A percentile compares a stretch with the other conserved stretches of the same genome.
These are phyloP conservation scores for Debaryomyces sp. DNA, from an alignment of 1,139 yeast genomes.

Conservation along the genomic window DNA sequence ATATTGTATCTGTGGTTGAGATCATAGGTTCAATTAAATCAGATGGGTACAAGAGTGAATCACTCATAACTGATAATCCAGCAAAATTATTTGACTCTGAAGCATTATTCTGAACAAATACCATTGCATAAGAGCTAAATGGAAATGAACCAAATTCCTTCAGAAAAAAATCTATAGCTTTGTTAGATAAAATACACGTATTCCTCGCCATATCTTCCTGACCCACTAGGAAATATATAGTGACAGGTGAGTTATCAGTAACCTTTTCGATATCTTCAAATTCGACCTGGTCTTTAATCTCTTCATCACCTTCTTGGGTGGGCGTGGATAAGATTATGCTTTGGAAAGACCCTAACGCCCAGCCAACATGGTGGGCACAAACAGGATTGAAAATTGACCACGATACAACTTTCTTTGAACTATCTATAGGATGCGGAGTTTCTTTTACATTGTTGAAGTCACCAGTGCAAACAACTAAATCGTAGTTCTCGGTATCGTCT, in stretches of 20 bases:
- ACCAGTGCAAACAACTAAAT: conserved; percentile 75
- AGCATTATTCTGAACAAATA: conserved; percentile 67
- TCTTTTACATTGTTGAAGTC: conserved; percentile 59
- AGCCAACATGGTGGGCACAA: conserved; percentile 94
- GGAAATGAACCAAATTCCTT: conserved; percentile 95
- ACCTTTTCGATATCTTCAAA: conserved; percentile 35
- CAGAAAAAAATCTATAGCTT: conserved; percentile 80
- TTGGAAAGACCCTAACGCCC: conserved; percentile 90
- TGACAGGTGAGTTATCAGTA: conserved; percentile 50
- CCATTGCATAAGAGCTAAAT: conserved; percentile 75
- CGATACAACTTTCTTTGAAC: conserved; percentile 71
- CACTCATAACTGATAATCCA: conserved; percentile 71
- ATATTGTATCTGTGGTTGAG: conserved; percentile 64
- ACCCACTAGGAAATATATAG: conserved; percentile 60
- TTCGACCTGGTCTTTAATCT: conserved; percentile 41
- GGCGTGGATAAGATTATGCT: conserved; percentile 51
- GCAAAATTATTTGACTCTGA: conserved; percentile 64
- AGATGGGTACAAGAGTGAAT: conserved; percentile 72
- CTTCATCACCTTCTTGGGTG: conserved; percentile 37
- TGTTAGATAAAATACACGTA: conserved; percentile 73
- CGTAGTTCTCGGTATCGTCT: conserved; percentile 53
- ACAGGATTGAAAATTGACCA: conserved; percentile 87
- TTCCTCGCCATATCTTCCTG: conserved; percentile 63
- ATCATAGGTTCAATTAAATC: conserved; percentile 80
- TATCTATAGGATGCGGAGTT: conserved; percentile 56